Conservation (phyloP, 441 rosid genomes). For the Pelargonium australe region DNA sequence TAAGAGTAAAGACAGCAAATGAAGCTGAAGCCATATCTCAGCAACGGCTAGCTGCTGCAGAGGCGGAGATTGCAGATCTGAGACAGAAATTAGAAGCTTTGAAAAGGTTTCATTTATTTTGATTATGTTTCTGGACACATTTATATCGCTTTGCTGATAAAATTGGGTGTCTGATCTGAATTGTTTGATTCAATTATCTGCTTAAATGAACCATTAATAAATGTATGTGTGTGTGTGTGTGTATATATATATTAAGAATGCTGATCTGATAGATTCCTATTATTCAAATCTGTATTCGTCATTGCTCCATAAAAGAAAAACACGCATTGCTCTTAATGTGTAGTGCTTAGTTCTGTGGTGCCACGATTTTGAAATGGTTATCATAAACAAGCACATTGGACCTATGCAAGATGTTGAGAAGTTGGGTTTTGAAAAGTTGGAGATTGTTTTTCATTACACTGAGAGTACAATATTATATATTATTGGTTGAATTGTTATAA, state of each 20-base stretch:
- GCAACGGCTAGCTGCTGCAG: conserved; percentile 91
- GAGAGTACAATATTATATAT: not conserved
- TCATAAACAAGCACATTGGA: not conserved
- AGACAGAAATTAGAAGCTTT: conserved; percentile 76
- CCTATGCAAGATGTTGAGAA: not conserved
- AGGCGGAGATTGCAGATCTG: conserved; percentile 93
- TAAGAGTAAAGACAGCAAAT: conserved; percentile 87
- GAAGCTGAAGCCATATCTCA: conserved; percentile 96
- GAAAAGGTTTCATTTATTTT: conserved; percentile 53
- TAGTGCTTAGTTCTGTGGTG: not conserved
- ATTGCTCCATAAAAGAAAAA: not conserved
- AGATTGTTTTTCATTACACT: not conserved
- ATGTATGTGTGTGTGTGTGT: not conserved
- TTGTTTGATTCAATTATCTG: conserved; percentile 2
- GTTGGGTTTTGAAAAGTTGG: not conserved
- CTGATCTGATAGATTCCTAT: not conserved
- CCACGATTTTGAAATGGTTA: not conserved
- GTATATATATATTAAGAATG: not conserved
- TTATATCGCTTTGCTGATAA: not conserved
- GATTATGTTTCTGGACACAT: conserved; percentile 7
- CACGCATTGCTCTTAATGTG: not conserved
- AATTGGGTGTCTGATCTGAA: not conserved
- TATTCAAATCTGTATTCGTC: not conserved
- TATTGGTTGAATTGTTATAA: not conserved
- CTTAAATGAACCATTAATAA: not conserved